Evolutionary conservation across 1,284 basidiomycete genomes (phyloP), one percentile per base, ranked within the genome.

Genomic region (Mycena sp.): DNA sequence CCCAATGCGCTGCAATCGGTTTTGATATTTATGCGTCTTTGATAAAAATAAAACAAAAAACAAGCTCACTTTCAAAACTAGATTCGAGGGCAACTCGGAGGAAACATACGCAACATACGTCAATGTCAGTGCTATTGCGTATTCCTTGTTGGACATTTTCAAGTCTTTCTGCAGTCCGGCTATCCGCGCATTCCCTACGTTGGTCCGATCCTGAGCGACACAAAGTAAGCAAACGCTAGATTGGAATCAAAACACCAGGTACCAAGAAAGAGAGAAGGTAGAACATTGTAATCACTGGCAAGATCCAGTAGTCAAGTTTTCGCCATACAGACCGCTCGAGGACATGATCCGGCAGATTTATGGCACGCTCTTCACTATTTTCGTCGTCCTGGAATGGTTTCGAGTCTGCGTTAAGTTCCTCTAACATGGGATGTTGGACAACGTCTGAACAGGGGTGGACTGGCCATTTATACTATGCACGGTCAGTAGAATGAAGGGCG

Each of bases 61-160:
- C 5, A 28, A 4, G 43, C 73, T 17, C 56, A 82, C 83, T 76
- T 84, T 85, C 40, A 87, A 76, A 29, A 87, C 60, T 32, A 89
- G 72, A 65, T 88, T 89, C n/a, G 82, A 85, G 2, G 88, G 88
- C n/a, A 90, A 71, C 66, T 89, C 87, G 19, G 82, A 81, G 19
- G 77, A 70, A 41, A 87, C 85, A 67, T 89, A 90, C 1, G 87
- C 85, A 72, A 80, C 73, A 63, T 78, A 81, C 11, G 78, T 78
- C 35, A 81, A 68, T 1, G 80, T 82, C 35, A 83, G 68, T 12
- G 73, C 76, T 16, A 80, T 71, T 19, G 75, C 74, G 58, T 82
- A 84, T 48, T 69, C 50, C 0, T 56, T 43, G 29, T 43, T 38
- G 25, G 75, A 72, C 58, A 85, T 73, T 1, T 72, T 46, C 41